phyloP scores from a whole-genome alignment of 2,329 filamentous ascomycete species.

The Penicillium sp. region DNA sequence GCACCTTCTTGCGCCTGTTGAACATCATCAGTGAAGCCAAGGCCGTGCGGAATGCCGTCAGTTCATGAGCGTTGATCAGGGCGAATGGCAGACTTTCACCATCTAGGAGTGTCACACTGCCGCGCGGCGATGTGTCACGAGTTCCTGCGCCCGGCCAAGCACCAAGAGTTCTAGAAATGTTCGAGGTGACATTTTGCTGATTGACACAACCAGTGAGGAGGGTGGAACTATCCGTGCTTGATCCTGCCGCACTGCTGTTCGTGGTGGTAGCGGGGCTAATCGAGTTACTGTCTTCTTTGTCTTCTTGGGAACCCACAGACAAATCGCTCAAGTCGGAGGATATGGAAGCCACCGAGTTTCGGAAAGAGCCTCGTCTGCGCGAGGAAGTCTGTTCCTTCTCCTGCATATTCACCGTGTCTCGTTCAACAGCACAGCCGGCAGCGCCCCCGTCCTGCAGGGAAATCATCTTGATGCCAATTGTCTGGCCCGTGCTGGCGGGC shows the following conservation, averaged over 20 bases:
- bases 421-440: slow-evolving; percentile 36
- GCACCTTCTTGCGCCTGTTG: slow-evolving; percentile 65
- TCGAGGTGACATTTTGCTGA: slow-evolving; percentile 26
- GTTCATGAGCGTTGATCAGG: slow-evolving; percentile 64
- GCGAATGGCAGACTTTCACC: slow-evolving; percentile 57
- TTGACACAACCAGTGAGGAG: slow-evolving; percentile 32
- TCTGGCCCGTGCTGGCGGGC: slow-evolving; percentile 60
- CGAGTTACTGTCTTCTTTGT: slow-evolving; percentile 9
- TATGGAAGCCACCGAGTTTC: slow-evolving; percentile 36
- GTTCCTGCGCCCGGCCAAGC: slow-evolving; percentile 36
- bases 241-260: not conserved
- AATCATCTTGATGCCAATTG: slow-evolving; percentile 64
- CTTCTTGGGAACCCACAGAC: slow-evolving; percentile 32
- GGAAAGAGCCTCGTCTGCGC: slow-evolving; percentile 19
- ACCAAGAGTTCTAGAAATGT: slow-evolving; percentile 29
- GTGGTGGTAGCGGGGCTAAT: slow-evolving; percentile 1
- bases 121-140: slow-evolving; percentile 50
- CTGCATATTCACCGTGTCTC: slow-evolving; percentile 15
- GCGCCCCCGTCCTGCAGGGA: slow-evolving; percentile 46
- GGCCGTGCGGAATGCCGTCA: slow-evolving; percentile 68
- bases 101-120: slow-evolving; percentile 60
- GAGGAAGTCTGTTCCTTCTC: slow-evolving; percentile 15
- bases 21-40: slow-evolving; percentile 60
- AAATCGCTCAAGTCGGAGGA: slow-evolving; percentile 36
- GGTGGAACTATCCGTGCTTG: slow-evolving; percentile 28